Evolutionary conservation across 2,329 filamentous ascomycete genomes (phyloP), one percentile per base, ranked within the genome.

Genomic region (Microascus cirrosus): DNA sequence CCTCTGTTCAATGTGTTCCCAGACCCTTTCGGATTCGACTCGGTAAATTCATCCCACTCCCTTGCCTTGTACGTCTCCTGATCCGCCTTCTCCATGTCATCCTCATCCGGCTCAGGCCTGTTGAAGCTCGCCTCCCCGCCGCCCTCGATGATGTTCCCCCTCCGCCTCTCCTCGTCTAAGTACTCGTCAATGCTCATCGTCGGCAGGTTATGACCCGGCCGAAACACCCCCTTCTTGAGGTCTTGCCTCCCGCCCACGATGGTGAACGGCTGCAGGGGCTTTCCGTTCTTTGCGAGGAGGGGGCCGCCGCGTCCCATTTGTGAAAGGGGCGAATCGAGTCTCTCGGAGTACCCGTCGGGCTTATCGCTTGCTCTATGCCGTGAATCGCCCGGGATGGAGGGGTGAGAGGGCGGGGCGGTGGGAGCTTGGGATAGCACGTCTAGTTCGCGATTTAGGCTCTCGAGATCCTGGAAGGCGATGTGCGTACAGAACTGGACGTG

Each of bases 111-210:
- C 69, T 90, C 85, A 1, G 85, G 82, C 62, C 79, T 77, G 28
- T 83, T 74, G 18, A 81, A 83, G 63, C 85, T 88, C 62, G 86
- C 83, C 65, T 89, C 88, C 20, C 92, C 92, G 34, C 91, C 91
- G 39, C 92, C 94, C 67, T 96, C 88, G 58, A 97, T 89, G 59
- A 99, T 92, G 22, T 90, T 90, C 18, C 94, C 94, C 61, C 89
- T 78, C 63, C 82, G 81, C 67, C 82, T 81, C 74, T 97, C 94
- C 71, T 97, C 93, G 56, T 95, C 94, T 18, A 99, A 77, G 67
- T 97, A 99, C 74, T 99, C 94, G 65, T 99, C 94, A 61, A 99
- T 96, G 1, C 84, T 89, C 94, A 99, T 97, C 2, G 94, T 97
- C 1, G 94, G 94, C 59, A 99, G 74, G 71, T 90, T 96, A 69